Evolutionary conservation across 2,329 filamentous ascomycete species (phyloP).

Genomic region (Fusarium liriodendri): DNA sequence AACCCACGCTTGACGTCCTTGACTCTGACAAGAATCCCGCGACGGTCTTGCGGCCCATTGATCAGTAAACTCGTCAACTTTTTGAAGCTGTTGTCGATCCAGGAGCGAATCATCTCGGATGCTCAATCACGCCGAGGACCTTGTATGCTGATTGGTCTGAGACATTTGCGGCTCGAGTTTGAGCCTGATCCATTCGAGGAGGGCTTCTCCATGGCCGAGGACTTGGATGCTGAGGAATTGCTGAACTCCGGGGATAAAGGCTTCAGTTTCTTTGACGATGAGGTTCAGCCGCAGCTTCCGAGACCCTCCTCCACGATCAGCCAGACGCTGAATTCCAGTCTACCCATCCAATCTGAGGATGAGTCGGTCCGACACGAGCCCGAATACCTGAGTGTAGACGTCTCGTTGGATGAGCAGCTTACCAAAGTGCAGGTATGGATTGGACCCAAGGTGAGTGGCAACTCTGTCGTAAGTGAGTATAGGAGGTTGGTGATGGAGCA

Average conservation of each 20-base stretch:
- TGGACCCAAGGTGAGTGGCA: constrained; percentile 50
- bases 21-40: constrained; percentile 65
- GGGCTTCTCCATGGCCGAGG: constrained; percentile 45
- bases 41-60: constrained; percentile 62
- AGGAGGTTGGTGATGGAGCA: constrained; percentile 56
- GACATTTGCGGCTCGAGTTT: constrained; percentile 66
- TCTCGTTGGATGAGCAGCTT: constrained; percentile 42
- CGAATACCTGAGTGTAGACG: constrained; percentile 38
- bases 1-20: constrained; percentile 66
- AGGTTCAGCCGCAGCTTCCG: constrained; percentile 1
- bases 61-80: constrained; percentile 61
- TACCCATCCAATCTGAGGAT: not conserved
- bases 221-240: constrained; percentile 56
- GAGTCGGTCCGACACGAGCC: constrained; percentile 27
- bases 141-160: constrained; percentile 61
- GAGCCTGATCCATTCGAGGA: constrained; percentile 56
- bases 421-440: constrained; percentile 58
- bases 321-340: constrained; percentile 16
- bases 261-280: constrained; percentile 60
- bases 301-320: constrained; percentile 12
- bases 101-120: constrained; percentile 60
- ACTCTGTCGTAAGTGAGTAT: constrained; percentile 59
- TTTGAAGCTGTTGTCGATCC: constrained; percentile 57
- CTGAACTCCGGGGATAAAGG: constrained; percentile 51
- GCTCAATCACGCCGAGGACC: constrained; percentile 53